Conservation (phyloP, 2,329 filamentous ascomycete species). For the Sporothrix pallida region DNA sequence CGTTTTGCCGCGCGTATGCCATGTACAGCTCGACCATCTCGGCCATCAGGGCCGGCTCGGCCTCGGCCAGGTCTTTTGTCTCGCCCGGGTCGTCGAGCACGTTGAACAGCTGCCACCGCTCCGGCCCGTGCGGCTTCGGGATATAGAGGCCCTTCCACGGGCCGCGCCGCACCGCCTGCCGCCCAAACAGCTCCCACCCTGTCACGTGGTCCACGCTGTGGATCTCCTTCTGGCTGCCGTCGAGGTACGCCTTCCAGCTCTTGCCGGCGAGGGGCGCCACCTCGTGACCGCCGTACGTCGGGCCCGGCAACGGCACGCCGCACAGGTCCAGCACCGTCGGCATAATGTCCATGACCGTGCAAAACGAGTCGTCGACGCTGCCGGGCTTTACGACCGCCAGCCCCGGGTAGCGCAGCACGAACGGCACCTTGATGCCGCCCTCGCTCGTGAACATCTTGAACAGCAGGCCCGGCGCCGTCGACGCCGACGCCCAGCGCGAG, state of each 20-base stretch:
- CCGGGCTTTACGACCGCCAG: slow-evolving; percentile 40
- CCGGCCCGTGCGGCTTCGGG: slow-evolving; percentile 52
- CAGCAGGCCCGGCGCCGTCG: slow-evolving; percentile 42
- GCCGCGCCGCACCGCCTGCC: slow-evolving; percentile 45
- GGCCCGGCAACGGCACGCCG: slow-evolving; percentile 56
- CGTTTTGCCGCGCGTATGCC: no score
- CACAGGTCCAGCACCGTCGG: slow-evolving; percentile 57
- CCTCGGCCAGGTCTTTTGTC: slow-evolving; percentile 47
- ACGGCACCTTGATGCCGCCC: slow-evolving; percentile 59
- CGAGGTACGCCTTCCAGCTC: slow-evolving; percentile 25
- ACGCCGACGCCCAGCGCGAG: slow-evolving; percentile 55
- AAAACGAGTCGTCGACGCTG: slow-evolving; percentile 54
- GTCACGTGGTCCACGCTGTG: slow-evolving; percentile 47
- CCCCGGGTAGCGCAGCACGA: slow-evolving; percentile 46
- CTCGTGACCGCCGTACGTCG: slow-evolving; percentile 49
- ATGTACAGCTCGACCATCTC: slow-evolving; percentile 45
- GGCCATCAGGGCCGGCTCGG: slow-evolving; percentile 44
- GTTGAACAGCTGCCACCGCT: slow-evolving; percentile 58
- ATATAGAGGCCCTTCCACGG: slow-evolving; percentile 53
- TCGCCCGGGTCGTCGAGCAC: slow-evolving; percentile 53
- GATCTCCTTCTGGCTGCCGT: slow-evolving; percentile 38
- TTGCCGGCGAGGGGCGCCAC: slow-evolving; percentile 46
- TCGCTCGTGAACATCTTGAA: slow-evolving; percentile 50
- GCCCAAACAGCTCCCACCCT: slow-evolving; percentile 47
- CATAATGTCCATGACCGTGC: slow-evolving; percentile 59